Conservation (phyloP, 2,329 filamentous ascomycete species). For the Paraconiothyrium sp. region DNA sequence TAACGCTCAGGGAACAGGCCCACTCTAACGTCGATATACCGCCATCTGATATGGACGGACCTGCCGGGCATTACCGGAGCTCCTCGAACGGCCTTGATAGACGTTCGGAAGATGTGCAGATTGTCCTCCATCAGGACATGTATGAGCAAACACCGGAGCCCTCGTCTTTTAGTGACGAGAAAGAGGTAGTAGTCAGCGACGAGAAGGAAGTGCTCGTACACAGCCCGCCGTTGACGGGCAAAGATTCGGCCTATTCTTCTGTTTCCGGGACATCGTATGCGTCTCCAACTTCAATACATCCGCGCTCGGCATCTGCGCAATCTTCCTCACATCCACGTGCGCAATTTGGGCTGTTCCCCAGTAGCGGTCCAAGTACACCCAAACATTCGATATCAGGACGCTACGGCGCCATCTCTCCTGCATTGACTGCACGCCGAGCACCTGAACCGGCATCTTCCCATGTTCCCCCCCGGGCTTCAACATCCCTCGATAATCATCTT, state of each 20-base stretch:
- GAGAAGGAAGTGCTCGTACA: slow-evolving; percentile 20
- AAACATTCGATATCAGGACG: slow-evolving; percentile 44
- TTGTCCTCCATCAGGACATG: slow-evolving; percentile 25
- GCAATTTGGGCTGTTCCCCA: slow-evolving; percentile 49
- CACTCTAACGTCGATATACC: slow-evolving; percentile 29
- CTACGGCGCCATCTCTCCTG: slow-evolving; percentile 37
- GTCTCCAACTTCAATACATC: slow-evolving; percentile 36
- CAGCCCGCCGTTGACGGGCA: slow-evolving; percentile 46
- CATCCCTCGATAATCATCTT: slow-evolving; percentile 39
- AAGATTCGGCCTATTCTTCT: slow-evolving; percentile 52
- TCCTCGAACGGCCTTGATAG: slow-evolving; percentile 28
- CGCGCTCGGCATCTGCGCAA: slow-evolving; percentile 42
- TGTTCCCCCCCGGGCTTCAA: slow-evolving; percentile 37
- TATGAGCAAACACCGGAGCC: slow-evolving; percentile 24
- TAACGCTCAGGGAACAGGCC: slow-evolving; percentile 11
- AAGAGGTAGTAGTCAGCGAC: slow-evolving; percentile 20
- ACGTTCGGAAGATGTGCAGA: slow-evolving; percentile 25
- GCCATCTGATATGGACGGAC: slow-evolving; percentile 22
- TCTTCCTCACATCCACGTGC: slow-evolving; percentile 40
- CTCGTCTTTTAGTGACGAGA: slow-evolving; percentile 23
- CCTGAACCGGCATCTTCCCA: slow-evolving; percentile 28
- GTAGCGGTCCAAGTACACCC: slow-evolving; percentile 41
- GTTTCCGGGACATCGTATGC: slow-evolving; percentile 46
- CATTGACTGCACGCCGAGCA: slow-evolving; percentile 25
- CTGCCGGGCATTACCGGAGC: slow-evolving; percentile 35